These are phyloP conservation scores for Penicillium capsulatum DNA, from an alignment of 2,329 filamentous ascomycete species.

Conservation along the genomic window DNA sequence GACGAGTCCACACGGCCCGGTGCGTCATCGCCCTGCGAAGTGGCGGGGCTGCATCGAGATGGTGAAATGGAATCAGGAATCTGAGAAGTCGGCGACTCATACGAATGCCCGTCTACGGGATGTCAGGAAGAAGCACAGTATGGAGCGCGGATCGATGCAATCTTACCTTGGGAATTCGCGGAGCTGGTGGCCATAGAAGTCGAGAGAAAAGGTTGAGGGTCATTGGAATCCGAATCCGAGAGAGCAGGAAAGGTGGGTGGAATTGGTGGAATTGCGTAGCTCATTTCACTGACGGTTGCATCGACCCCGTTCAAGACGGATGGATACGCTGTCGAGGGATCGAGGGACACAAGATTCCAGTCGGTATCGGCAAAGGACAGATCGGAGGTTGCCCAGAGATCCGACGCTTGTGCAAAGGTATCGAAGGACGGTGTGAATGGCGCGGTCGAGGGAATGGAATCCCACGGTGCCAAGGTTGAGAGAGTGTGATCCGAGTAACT, in stretches of 20 bases:
- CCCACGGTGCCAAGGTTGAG: conserved; percentile 12
- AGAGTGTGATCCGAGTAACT: conserved; percentile 14
- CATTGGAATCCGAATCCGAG: conserved; percentile 20
- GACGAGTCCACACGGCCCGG: conserved; percentile 17
- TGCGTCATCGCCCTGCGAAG: conserved; percentile 15
- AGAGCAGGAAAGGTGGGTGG: conserved; percentile 17
- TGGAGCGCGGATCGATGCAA: neutral
- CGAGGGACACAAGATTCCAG: conserved; percentile 19
- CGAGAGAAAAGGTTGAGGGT: conserved; percentile 7
- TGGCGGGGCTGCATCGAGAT: conserved; percentile 18
- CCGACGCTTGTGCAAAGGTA: conserved; percentile 15
- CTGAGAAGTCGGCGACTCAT: conserved; percentile 20
- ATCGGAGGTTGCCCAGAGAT: conserved; percentile 21
- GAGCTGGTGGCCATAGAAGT: conserved; percentile 14
- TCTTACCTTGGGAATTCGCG: conserved; percentile 19
- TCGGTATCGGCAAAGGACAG: conserved; percentile 19
- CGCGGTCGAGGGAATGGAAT: conserved; percentile 13
- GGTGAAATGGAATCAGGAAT: conserved; percentile 12
- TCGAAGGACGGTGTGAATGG: conserved; percentile 17
- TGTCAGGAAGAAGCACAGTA: conserved; percentile 6
- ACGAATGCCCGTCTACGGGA: conserved; percentile 15
- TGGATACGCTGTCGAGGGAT: conserved; percentile 8
- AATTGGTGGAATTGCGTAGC: conserved; percentile 14
- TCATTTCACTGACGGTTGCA: conserved; percentile 9
- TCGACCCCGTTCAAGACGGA: conserved; percentile 11